Conservation (phyloP, 2,329 filamentous ascomycete genomes). For the Sporothrix humicola region DNA sequence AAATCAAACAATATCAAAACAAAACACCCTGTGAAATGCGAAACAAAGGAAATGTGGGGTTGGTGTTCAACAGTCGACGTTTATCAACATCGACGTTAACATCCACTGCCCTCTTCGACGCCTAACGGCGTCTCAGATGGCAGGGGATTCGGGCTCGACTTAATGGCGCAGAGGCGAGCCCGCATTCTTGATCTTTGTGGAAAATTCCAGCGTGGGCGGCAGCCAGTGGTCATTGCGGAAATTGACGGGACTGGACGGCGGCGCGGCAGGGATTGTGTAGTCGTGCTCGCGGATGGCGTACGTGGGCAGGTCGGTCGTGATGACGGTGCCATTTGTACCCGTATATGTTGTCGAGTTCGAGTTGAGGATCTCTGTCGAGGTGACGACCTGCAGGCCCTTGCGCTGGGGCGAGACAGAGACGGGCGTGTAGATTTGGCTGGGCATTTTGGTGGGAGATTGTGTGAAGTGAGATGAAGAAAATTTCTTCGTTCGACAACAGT, state of each 20-base stretch:
- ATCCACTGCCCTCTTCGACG: too few relatives aligned
- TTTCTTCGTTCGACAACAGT: not conserved
- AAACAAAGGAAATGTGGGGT: conserved; percentile 1
- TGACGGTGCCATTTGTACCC: conserved; percentile 43
- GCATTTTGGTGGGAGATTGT: conserved; percentile 44
- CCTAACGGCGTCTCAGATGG: not conserved
- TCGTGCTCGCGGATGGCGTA: conserved; percentile 62
- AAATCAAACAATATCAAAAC: conserved; percentile 23
- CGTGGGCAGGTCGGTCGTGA: conserved; percentile 53
- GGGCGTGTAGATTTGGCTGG: conserved; percentile 53
- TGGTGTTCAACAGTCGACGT: not conserved
- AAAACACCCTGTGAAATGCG: conserved; percentile 18
- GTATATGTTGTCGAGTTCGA: conserved; percentile 45
- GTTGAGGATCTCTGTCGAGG: conserved; percentile 57
- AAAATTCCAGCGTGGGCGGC: conserved; percentile 42
- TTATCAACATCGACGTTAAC: too few relatives aligned
- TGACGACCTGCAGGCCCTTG: conserved; percentile 53
- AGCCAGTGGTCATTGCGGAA: conserved; percentile 64
- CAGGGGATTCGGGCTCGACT: not conserved
- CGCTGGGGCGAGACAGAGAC: conserved; percentile 56
- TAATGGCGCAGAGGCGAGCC: conserved; percentile 27
- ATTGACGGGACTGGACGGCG: conserved; percentile 67
- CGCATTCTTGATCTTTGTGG: conserved; percentile 20
- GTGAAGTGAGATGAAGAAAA: not conserved
- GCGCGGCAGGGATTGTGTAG: conserved; percentile 68